Evolutionary conservation across 192 early-diverging fungal species (phyloP), one percentile per base, ranked within the genome.

Genomic region (Coemansia sp.): DNA sequence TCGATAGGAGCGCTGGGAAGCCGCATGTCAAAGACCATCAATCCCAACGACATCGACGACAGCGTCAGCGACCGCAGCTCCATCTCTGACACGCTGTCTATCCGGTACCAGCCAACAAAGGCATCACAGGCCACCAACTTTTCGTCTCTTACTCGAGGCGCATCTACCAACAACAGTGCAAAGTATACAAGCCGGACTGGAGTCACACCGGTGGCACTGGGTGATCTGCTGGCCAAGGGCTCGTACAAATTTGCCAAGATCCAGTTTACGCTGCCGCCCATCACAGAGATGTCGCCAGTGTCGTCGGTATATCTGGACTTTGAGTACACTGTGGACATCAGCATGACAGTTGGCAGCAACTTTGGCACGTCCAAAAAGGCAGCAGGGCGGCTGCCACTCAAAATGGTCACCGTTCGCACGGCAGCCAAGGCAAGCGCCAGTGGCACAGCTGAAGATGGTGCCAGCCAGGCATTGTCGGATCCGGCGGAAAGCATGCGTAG

Each of bases 241-340:
- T 78, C 75, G 53, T 78, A 68, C 58, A 61, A 60, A 13, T 78
- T 78, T 68, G 75, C 75, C 61, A 63, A 65, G 15, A 71, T 78
- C 49, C 65, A 64, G 57, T 63, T 78, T 39, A 72, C 61, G 5
- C 35, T 78, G 46, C 75, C 75, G 50, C 61, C 60, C 0, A 48
- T 68, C 35, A 55, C 53, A 0, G 70, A 72, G 6, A 78, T 78
- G 50, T 78, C 69, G 13, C 75, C 75, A 1, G 70, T 78, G 14
- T 78, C 75, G 16, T 72, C 69, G 0, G 75, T 72, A 58, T 78
- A 68, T 28, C 46, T 78, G 19, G 75, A 78, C 46, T 78, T 68
- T 53, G 75, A 78, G 55, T 78, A 78, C 55, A 55, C 65, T 2
- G 59, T 78, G 15, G 69, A 78, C 28, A 72, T 78, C 21, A 3